These are phyloP conservation scores for Ophioceras dolichostomum DNA, from an alignment of 2,329 filamentous ascomycete genomes.

Conservation along the genomic window DNA sequence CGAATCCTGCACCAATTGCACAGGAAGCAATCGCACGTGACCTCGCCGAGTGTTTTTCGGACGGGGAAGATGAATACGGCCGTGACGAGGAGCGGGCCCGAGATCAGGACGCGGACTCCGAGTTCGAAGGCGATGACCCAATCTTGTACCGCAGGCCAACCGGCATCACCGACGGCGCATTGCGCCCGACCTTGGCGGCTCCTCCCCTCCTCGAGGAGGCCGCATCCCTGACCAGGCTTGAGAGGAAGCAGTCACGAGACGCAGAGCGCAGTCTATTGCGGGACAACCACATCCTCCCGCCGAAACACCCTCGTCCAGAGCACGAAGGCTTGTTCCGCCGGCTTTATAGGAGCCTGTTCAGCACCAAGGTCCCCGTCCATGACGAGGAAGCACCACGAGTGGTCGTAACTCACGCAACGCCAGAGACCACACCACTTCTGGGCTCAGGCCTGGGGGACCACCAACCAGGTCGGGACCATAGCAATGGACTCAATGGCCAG, in stretches of 20 bases:
- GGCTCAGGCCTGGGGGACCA: conserved; percentile 26
- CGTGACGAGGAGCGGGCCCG: conserved; percentile 3
- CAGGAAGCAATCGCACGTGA: conserved; percentile 55
- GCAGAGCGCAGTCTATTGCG: conserved; percentile 49
- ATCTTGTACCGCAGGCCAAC: conserved; percentile 63
- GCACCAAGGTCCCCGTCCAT: conserved; percentile 38
- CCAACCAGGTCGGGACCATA: conserved; percentile 35
- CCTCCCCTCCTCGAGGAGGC: conserved; percentile 25
- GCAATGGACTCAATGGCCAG: conserved; percentile 46
- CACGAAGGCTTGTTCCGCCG: conserved; percentile 21
- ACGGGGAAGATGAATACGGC: conserved; percentile 24
- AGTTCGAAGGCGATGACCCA: conserved; percentile 22
- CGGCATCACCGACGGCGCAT: conserved; percentile 61
- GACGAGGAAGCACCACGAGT: conserved; percentile 27
- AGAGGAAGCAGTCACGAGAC: conserved; percentile 42
- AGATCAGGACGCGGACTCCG: conserved; percentile 20
- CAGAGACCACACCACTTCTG: conserved; percentile 24
- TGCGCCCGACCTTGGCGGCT: conserved; percentile 57
- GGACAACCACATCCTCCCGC: conserved; percentile 53
- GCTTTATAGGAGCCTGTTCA: conserved; percentile 33
- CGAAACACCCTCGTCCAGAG: conserved; percentile 33
- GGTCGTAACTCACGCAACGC: conserved; percentile 28
- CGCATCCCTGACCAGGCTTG: conserved; percentile 36
- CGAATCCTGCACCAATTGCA: conserved; percentile 51
- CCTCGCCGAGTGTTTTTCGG: conserved; percentile 50